phyloP scores from a whole-genome alignment of 495 filamentous ascomycete genomes.

The Hypoxylon cercidicola region DNA sequence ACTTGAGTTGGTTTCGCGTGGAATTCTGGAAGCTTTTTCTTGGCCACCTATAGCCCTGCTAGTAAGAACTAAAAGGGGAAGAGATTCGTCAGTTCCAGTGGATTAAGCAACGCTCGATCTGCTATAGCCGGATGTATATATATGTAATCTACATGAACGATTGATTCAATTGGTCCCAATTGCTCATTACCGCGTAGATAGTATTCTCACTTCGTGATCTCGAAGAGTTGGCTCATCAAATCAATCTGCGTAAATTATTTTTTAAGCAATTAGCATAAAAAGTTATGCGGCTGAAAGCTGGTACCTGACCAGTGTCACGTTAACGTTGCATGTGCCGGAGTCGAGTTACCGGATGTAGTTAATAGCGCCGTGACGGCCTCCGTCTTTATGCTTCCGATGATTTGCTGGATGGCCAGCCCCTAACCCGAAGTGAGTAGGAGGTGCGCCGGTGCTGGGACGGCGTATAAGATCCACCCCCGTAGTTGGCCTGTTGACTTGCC shows the following conservation, averaged over 20 bases:
- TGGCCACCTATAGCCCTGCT: conserved; percentile 1
- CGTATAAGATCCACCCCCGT: conserved; percentile 26
- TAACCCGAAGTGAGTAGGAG: conserved; percentile 15
- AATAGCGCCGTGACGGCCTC: conserved; percentile 22
- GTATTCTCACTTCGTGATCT: conserved; percentile 1
- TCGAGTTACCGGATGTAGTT: conserved; percentile 19
- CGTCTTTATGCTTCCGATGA: conserved; percentile 19
- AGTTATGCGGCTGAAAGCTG: conserved; percentile 37
- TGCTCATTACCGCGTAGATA: conserved; percentile 3
- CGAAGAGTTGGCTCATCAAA: conserved; percentile 14
- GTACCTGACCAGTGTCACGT: conserved; percentile 32
- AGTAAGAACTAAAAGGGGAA: conserved; percentile 1
- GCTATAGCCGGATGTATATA: neutral
- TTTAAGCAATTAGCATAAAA: conserved; percentile 10
- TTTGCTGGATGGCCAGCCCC: conserved; percentile 5
- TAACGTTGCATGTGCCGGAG: conserved; percentile 6
- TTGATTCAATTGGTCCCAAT: neutral
- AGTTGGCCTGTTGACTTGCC: too few relatives aligned
- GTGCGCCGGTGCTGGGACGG: conserved; percentile 7
- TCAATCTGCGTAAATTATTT: neutral
- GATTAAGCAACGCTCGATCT: neutral
- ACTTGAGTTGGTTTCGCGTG: conserved; percentile 6
- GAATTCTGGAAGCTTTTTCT: conserved; percentile 33
- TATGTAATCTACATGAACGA: neutral
- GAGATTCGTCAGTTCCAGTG: neutral